Conservation (phyloP, 106 monocot genomes). For the Acorus gramineus region DNA sequence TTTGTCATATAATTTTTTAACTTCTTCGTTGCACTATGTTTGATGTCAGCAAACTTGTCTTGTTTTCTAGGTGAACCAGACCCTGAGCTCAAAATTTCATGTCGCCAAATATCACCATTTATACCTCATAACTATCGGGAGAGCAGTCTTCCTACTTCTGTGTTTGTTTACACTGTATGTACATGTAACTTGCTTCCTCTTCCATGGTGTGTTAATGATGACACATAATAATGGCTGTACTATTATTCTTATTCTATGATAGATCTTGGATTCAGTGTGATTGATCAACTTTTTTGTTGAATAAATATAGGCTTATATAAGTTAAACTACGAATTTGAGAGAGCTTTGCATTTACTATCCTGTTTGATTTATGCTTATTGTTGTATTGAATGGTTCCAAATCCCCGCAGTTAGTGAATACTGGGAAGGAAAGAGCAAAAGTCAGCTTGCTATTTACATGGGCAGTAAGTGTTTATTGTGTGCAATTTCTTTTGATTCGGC, state of each 20-base stretch:
- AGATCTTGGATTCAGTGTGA: too few species aligned
- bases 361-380: too few species aligned
- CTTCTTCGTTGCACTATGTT: not conserved
- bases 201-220: not conserved
- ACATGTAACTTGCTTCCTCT: not conserved
- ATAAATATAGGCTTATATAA: too few species aligned
- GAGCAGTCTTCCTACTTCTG: conserved; percentile 90
- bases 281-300: too few species aligned
- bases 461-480: conserved; percentile 36
- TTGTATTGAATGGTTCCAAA: not conserved
- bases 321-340: not conserved
- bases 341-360: too few species aligned
- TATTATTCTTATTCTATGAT: too few species aligned
- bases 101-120: conserved; percentile 98
- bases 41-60: too few species aligned
- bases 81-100: conserved; percentile 96
- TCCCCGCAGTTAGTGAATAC: conserved; percentile 81
- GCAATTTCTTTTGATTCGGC: too few species aligned
- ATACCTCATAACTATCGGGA: conserved; percentile 96
- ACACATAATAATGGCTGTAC: too few species aligned
- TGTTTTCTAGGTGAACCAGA: conserved; percentile 78
- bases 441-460: conserved; percentile 94
- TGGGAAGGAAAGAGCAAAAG: conserved; percentile 94
- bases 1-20: not conserved
- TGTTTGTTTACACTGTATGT: conserved; percentile 96